Conservation (phyloP, 371 early-diverging fungal species). For the Mucor ambiguus region DNA sequence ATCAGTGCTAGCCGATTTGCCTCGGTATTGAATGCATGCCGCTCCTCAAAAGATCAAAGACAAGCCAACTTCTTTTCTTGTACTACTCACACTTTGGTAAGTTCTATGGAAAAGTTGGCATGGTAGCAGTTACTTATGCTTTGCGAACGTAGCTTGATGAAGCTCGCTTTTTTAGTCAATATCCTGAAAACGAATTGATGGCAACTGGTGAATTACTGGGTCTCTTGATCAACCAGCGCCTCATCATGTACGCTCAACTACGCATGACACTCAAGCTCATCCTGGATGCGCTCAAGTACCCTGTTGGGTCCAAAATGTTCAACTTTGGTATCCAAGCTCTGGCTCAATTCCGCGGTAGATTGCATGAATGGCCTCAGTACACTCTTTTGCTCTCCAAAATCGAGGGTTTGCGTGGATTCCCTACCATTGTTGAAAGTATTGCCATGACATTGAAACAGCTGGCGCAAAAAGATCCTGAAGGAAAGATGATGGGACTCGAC, state of each 20-base stretch:
- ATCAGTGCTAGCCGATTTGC: constrained; percentile 72
- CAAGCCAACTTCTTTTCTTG: constrained; percentile 79
- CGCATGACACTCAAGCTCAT: constrained; percentile 86
- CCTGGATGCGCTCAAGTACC: constrained; percentile 80
- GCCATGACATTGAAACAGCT: constrained; percentile 34
- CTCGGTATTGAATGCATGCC: constrained; percentile 72
- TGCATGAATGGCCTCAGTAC: constrained; percentile 91
- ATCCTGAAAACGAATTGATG: constrained; percentile 89
- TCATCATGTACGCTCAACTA: constrained; percentile 74
- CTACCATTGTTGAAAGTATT: constrained; percentile 34
- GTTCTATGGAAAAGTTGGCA: background rate
- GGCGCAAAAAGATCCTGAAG: constrained; percentile 34
- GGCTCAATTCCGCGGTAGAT: constrained; percentile 77
- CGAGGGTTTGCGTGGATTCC: constrained; percentile 64
- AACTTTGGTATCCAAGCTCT: constrained; percentile 90
- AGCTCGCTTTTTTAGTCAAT: constrained; percentile 89
- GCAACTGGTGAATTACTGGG: constrained; percentile 91
- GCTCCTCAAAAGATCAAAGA: constrained; percentile 64
- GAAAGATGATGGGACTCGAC: constrained; percentile 15
- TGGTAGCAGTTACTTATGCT: too few relatives aligned
- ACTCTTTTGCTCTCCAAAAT: constrained; percentile 81
- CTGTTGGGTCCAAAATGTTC: constrained; percentile 82
- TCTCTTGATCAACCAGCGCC: constrained; percentile 79
- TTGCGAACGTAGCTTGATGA: constrained; percentile 76
- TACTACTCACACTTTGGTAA: constrained; percentile 77